phyloP scores from a whole-genome alignment of 1,284 basidiomycete species.

The Leucoagaricus sp. region DNA sequence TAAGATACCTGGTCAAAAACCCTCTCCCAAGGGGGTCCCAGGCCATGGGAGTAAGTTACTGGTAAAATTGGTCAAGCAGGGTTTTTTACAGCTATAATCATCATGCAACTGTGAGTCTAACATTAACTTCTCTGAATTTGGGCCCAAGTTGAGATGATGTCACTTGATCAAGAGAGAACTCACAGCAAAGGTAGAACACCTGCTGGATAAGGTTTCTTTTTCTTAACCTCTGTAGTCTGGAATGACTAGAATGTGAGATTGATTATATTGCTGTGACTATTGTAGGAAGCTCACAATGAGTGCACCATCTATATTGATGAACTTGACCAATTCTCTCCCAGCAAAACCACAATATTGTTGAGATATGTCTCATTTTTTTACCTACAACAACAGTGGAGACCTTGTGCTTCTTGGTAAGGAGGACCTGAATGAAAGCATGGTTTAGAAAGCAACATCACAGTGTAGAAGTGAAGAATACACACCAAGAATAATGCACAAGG shows the following conservation, averaged over 20 bases:
- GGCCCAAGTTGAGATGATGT: neutral
- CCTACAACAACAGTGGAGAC: constrained; percentile 58
- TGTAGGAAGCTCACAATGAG: constrained; percentile 42
- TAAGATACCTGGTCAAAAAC: too few species aligned
- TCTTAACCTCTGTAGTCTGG: constrained; percentile 1
- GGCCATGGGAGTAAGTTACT: too few species aligned
- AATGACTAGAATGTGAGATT: neutral
- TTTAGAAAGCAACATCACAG: constrained; percentile 4
- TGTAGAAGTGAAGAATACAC: constrained; percentile 17
- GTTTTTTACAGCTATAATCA: too few species aligned
- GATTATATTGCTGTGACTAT: neutral
- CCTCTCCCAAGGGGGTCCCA: too few species aligned
- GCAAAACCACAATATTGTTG: constrained; percentile 66
- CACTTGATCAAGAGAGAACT: constrained; percentile 21
- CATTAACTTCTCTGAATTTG: neutral
- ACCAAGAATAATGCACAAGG: constrained; percentile 60
- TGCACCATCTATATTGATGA: constrained; percentile 57
- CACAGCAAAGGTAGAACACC: constrained; percentile 55
- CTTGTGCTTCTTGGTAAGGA: constrained; percentile 60
- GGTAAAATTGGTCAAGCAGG: too few species aligned
- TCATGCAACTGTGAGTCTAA: constrained; percentile 49
- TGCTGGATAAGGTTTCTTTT: neutral
- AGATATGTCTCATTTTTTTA: constrained; percentile 43
- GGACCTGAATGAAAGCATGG: constrained; percentile 39
- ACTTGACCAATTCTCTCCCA: constrained; percentile 59